phyloP scores from a whole-genome alignment of 1,284 basidiomycete genomes.

The Thelephora terrestris region DNA sequence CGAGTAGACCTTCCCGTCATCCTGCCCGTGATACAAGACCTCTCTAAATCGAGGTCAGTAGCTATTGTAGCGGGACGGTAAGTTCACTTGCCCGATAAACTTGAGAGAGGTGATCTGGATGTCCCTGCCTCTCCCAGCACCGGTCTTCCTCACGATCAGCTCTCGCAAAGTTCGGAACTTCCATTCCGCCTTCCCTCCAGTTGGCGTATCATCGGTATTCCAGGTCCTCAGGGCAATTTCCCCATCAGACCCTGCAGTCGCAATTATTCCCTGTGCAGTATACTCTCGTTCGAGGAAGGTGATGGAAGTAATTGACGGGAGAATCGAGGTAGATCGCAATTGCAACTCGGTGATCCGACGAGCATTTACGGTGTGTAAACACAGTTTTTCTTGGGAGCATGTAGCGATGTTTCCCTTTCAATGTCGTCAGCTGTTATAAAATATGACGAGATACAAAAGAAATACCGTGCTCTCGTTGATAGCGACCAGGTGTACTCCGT shows the following conservation, averaged over 20 bases:
- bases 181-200: slow-evolving; percentile 56
- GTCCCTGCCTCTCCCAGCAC: slow-evolving; percentile 18
- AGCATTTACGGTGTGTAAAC: slow-evolving; percentile 77
- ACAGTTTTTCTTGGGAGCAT: slow-evolving; percentile 57
- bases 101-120: slow-evolving; percentile 54
- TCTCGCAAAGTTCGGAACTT: slow-evolving; percentile 57
- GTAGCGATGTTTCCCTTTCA: slow-evolving; percentile 74
- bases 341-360: slow-evolving; percentile 60
- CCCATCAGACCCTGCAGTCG: slow-evolving; percentile 58
- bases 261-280: slow-evolving; percentile 56
- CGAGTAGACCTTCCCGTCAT: slow-evolving; percentile 48
- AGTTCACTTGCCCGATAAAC: slow-evolving; percentile 52
- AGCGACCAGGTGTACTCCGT: slow-evolving; percentile 57
- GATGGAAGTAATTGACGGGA: slow-evolving; percentile 41
- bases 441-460: slow-evolving; percentile 9
- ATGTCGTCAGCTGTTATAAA: slow-evolving; percentile 1
- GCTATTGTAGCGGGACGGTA: slow-evolving; percentile 1
- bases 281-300: slow-evolving; percentile 80
- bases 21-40: slow-evolving; percentile 54
- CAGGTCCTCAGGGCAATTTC: slow-evolving; percentile 62
- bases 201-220: slow-evolving; percentile 60
- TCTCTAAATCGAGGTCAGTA: slow-evolving; percentile 31
- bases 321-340: slow-evolving; percentile 33
- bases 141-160: slow-evolving; percentile 37
- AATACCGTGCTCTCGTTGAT: slow-evolving; percentile 82